Conservation (phyloP, 352 stramenopile species). For the Elongisporangium undulatum region DNA sequence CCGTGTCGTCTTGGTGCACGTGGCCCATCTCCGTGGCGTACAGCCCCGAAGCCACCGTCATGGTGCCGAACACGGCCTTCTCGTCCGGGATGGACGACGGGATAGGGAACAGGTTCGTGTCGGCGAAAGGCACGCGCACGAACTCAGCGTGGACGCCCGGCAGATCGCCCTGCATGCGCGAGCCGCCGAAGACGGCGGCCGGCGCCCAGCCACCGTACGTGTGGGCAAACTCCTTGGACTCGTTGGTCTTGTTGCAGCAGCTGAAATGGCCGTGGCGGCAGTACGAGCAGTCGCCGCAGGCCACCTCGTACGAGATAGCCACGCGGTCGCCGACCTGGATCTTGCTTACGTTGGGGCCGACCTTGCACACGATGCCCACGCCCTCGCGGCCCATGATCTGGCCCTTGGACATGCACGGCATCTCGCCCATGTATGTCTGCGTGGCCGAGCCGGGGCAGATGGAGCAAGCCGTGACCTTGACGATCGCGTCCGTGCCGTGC, state of each 20-base stretch:
- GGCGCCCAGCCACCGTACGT: conserved; percentile 60
- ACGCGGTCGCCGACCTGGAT: conserved; percentile 64
- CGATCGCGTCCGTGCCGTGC: conserved; percentile 43
- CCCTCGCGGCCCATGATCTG: conserved; percentile 70
- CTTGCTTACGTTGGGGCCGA: conserved; percentile 41
- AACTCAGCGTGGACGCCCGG: conserved; percentile 71
- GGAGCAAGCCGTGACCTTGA: conserved; percentile 62
- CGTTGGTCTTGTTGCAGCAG: conserved; percentile 68
- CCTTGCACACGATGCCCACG: conserved; percentile 51
- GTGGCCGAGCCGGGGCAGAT: conserved; percentile 51
- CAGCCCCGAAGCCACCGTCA: conserved; percentile 52
- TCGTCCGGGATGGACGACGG: conserved; percentile 48
- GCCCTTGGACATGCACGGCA: conserved; percentile 43
- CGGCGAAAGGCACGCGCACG: conserved; percentile 66
- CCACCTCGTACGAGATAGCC: conserved; percentile 66
- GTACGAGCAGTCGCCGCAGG: conserved; percentile 65
- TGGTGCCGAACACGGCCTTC: conserved; percentile 57
- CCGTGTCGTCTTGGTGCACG: conserved; percentile 34
- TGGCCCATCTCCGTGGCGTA: conserved; percentile 56
- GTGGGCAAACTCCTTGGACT: conserved; percentile 60
- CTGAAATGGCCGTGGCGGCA: conserved; percentile 58
- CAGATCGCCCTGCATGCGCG: conserved; percentile 47
- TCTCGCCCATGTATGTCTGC: conserved; percentile 30
- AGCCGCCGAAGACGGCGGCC: conserved; percentile 54
- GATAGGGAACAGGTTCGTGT: conserved; percentile 67